Evolutionary conservation across 106 monocot genomes (phyloP).

Genomic region (Allium sativum): DNA sequence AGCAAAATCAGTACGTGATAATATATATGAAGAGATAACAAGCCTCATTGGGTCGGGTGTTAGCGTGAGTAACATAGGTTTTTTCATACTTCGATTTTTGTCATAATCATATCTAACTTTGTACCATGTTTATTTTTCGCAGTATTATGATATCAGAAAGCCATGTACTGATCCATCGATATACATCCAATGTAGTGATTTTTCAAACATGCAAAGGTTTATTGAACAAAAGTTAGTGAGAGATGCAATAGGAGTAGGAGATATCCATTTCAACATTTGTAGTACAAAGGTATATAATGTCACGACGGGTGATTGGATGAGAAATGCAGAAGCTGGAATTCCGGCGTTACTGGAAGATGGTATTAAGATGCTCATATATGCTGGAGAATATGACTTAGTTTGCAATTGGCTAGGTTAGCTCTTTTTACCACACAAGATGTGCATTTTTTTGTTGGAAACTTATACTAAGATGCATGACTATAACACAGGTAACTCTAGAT

Average conservation of each 20-base stretch:
- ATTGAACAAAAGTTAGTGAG: conserved; percentile 48
- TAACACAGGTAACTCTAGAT: too few species aligned
- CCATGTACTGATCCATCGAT: conserved; percentile 58
- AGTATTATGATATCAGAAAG: conserved; percentile 83
- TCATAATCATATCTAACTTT: neutral
- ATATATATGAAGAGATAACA: too few species aligned
- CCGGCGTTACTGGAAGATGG: conserved; percentile 55
- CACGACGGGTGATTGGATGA: conserved; percentile 82
- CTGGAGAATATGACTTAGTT: conserved; percentile 91
- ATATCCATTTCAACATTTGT: conserved; percentile 71
- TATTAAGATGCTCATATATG: conserved; percentile 67
- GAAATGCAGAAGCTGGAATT: conserved; percentile 84
- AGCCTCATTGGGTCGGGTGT: too few species aligned
- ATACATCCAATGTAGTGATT: conserved; percentile 80
- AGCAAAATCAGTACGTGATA: too few species aligned
- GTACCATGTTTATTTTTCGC: conserved; percentile 4
- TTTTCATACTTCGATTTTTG: too few species aligned
- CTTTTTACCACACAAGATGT: too few species aligned
- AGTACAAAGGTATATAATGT: conserved; percentile 69
- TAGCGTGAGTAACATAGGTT: too few species aligned
- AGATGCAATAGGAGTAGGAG: conserved; percentile 66
- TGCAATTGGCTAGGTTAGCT: conserved; percentile 93
- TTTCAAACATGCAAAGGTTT: conserved; percentile 87
- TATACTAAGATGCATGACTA: too few species aligned
- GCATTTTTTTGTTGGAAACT: too few species aligned